Base-by-base conservation (phyloP, 345 rosid species). In the Hypericum androsaemum region DNA sequence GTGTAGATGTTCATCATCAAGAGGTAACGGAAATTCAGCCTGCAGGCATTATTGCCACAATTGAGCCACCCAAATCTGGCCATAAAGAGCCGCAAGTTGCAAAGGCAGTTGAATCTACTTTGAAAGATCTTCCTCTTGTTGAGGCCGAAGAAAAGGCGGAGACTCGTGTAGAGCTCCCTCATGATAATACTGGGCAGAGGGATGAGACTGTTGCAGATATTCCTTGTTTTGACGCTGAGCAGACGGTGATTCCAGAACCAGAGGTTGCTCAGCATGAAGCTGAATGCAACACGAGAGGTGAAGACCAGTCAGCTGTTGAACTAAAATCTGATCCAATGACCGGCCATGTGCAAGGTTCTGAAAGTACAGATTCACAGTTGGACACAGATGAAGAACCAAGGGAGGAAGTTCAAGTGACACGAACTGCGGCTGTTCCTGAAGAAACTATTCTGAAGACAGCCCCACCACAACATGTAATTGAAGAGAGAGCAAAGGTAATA, bases 401-500 rank as follows among this genome's bases (percentile, higher is more conserved):
- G 39, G 77, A 87, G 52, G 71, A 62, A 70, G 40, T 53, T 58
- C 68, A 66, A 55, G 66, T 10, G 47, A 43, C 55, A 8, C 75
- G 57, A 65, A 47, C 59, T 41, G 62, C 28, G 50, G 63, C 44
- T 46, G 61, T 43, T 64, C 54, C 68, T 43, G 59, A 47, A 13
- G 77, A 66, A 36, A 38, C 35, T 54, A 58, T 46, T 58, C 51
- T 47, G 42, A 58, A 71, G 60, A 10, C 60, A 47, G 36, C 41
- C 16, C 41, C 50, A 6, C 44, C 61, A 47, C 54, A 61, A 57
- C 58, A 53, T 61, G 28, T 60, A 22, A 43, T 39, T 32, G 12
- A 42, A 17, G 63, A 69, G 16, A 58, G n/a, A 52, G 46, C 41
- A n/a, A 76, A 74, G 83, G 87, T 78, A 73, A 42, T n/a, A 11